A percentile compares a stretch with the other conserved stretches of the same genome.
Conservation (phyloP, 495 filamentous ascomycete species). For the Bathelium albidoporum region DNA sequence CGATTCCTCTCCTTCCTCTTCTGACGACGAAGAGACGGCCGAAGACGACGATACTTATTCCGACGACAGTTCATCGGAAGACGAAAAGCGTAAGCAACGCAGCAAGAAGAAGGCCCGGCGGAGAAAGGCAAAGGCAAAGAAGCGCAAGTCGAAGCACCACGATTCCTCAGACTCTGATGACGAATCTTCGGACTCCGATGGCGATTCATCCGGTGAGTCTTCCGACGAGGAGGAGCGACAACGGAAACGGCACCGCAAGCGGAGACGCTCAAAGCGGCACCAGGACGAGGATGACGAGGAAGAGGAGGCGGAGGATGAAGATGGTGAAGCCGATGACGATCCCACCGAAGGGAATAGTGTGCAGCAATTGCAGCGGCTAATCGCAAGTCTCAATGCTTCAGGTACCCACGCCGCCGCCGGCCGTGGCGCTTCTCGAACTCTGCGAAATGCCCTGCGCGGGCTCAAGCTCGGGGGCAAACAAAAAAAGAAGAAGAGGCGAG, state of each 20-base stretch:
- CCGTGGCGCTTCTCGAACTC: background rate
- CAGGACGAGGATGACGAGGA: conserved; percentile 3
- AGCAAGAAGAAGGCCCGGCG: conserved; percentile 3
- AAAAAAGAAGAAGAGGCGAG: conserved; percentile 40
- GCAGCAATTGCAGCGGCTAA: conserved; percentile 4
- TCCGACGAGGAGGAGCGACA: background rate
- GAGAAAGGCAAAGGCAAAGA: conserved; percentile 11
- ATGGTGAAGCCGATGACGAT: conserved; percentile 3
- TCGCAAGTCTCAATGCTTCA: conserved; percentile 10
- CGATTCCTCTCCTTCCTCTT: background rate
- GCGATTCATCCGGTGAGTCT: background rate
- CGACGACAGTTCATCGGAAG: conserved; percentile 8
- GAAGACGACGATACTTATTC: conserved; percentile 5
- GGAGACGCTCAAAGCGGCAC: conserved; percentile 2
- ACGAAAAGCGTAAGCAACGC: conserved; percentile 9
- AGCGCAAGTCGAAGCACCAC: conserved; percentile 11
- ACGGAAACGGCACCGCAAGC: conserved; percentile 3
- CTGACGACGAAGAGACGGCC: background rate
- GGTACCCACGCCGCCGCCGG: background rate
- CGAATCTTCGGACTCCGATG: conserved; percentile 1
- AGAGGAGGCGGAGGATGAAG: conserved; percentile 3
- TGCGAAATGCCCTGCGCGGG: conserved; percentile 1
- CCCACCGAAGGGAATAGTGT: background rate
- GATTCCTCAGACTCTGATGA: conserved; percentile 9
- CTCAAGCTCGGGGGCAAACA: conserved; percentile 23